Evolutionary conservation across 345 rosid species (phyloP), one percentile per base, ranked within the genome.

Genomic region (Schrenkiella parvula): DNA sequence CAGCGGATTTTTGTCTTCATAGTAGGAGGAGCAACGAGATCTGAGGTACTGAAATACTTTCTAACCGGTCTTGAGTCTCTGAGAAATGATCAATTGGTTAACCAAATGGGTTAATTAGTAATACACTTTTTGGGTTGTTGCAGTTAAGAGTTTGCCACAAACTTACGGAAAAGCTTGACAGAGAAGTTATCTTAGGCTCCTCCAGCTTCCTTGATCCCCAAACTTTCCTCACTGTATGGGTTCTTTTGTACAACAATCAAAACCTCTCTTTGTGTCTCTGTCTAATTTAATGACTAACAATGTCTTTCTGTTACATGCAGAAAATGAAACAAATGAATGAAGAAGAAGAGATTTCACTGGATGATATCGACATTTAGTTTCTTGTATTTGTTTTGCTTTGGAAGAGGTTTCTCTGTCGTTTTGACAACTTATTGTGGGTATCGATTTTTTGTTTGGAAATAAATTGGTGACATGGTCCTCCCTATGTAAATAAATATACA

Each of bases 111-210:
- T 51, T 34, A 32, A 34, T 15, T 25, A 28, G 23, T 68, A 23
- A 69, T 62, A 42, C 19, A 69, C n/a, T 62, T 51, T 61, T 23
- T 63, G 25, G 8, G 26, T 50, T 17, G 15, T 25, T 68, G 51
- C 91, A 95, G 99, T 80, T 95, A n/a, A 83, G 96, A 79, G 96
- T 78, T 29, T 95, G 99, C 77, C 97, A 95, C 84, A 89, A 91
- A 86, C 98, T 95, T 58, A 80, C 98, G 1, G 81, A 66, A 42
- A 95, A 91, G 82, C 88, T 95, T 64, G 87, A 80, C 64, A 88
- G 99, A 78, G 98, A 95, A 85, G 80, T 95, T 22, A 73, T 95
- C 54, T 82, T 95, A 66, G 99, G 99, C 65, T 95, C 99, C 0
- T 74, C 99, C 18, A 95, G 96, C 81, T 74, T 95, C n/a, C 93